Conservation (phyloP, 2,329 filamentous ascomycete genomes). For the Clonostachys chloroleuca region DNA sequence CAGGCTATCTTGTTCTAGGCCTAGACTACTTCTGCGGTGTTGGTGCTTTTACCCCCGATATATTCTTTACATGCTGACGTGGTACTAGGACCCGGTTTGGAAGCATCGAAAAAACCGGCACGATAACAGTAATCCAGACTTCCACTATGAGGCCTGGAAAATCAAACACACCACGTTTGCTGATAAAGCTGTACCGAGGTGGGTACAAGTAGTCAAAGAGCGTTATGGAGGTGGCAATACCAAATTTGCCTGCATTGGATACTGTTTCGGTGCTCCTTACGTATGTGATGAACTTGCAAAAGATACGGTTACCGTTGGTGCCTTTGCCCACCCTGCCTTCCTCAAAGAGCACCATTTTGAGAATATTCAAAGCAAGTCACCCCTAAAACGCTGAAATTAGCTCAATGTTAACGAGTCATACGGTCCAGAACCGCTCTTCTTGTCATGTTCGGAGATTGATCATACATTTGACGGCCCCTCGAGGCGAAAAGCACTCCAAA, state of each 20-base stretch:
- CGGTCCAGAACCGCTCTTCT: slow-evolving; percentile 29
- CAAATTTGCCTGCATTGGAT: slow-evolving; percentile 34
- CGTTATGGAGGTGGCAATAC: slow-evolving; percentile 23
- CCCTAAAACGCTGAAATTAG: neutral
- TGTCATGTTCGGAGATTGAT: slow-evolving; percentile 40
- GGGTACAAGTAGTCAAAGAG: slow-evolving; percentile 29
- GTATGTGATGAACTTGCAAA: slow-evolving; percentile 33
- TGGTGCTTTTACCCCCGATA: slow-evolving; percentile 3
- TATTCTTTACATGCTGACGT: neutral
- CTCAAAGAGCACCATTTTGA: slow-evolving; percentile 40
- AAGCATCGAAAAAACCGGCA: slow-evolving; percentile 26
- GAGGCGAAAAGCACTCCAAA: slow-evolving; percentile 33
- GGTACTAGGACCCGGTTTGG: slow-evolving; percentile 31
- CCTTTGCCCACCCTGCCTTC: slow-evolving; percentile 45
- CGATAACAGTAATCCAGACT: slow-evolving; percentile 25
- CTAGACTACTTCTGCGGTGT: slow-evolving; percentile 39
- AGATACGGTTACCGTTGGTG: slow-evolving; percentile 31
- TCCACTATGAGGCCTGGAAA: slow-evolving; percentile 44
- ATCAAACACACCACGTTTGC: slow-evolving; percentile 37
- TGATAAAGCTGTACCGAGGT: slow-evolving; percentile 32
- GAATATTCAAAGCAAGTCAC: slow-evolving; percentile 23
- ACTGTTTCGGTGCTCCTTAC: slow-evolving; percentile 37
- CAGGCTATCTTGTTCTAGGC: slow-evolving; percentile 34
- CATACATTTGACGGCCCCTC: slow-evolving; percentile 31
- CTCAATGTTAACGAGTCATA: too few relatives aligned